These are phyloP conservation scores for Centella asiatica DNA, from an alignment of 129 eudicot genomes.

Conservation along the genomic window DNA sequence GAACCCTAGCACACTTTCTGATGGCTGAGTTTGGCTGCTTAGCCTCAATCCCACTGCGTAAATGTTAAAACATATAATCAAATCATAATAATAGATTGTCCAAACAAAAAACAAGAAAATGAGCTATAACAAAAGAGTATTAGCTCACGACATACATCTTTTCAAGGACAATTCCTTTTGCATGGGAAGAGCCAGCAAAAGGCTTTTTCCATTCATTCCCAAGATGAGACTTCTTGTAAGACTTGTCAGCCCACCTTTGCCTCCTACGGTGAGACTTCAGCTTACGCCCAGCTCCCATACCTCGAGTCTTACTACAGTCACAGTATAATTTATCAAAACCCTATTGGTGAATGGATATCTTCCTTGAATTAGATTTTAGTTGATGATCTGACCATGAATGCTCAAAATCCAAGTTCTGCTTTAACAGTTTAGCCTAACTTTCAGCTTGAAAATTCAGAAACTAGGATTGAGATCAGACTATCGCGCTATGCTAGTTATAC, in stretches of 20 bases:
- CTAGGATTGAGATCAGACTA: too few species aligned
- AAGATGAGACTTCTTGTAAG: conserved; percentile 54
- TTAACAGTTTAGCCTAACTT: too few species aligned
- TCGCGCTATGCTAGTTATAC: too few species aligned
- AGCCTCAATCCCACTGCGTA: conserved; percentile 47
- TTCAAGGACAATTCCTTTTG: conserved; percentile 54
- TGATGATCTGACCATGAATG: too few species aligned
- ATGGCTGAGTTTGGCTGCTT: conserved; percentile 59
- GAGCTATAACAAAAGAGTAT: neutral
- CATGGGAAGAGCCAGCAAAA: conserved; percentile 57
- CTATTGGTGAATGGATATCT: too few species aligned
- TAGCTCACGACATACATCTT: conserved; percentile 25
- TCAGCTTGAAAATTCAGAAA: too few species aligned
- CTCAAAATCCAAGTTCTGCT: too few species aligned
- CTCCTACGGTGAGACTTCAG: conserved; percentile 46
- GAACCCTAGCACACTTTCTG: conserved; percentile 59
- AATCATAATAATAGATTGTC: neutral
- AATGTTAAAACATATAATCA: neutral
- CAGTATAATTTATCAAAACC: too few species aligned
- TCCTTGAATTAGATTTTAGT: too few species aligned
- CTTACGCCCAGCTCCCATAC: conserved; percentile 66
- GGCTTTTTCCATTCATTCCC: conserved; percentile 66
- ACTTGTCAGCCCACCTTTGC: conserved; percentile 59
- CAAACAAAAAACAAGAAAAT: neutral
- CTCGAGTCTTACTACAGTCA: conserved; percentile 54